A percentile compares a stretch with the other conserved stretches of the same genome.
These are phyloP conservation scores for Escallonia rubra DNA, from an alignment of 129 eudicot genomes.

Conservation along the genomic window DNA sequence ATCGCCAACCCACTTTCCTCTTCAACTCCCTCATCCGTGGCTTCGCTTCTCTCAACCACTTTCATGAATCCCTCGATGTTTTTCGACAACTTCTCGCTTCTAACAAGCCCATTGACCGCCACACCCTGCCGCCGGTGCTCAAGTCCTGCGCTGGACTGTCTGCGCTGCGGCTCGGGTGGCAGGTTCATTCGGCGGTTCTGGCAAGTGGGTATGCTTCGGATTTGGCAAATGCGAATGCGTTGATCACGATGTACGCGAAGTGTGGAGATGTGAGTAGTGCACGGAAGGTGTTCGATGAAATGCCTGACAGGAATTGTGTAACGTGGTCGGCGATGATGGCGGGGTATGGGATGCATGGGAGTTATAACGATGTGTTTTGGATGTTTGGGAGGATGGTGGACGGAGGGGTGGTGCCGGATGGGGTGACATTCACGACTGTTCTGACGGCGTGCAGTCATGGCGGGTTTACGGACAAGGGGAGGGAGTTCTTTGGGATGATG, in stretches of 20 bases:
- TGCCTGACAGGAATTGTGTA: conserved; percentile 45
- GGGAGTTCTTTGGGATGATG: conserved; percentile 48
- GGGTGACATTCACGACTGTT: conserved; percentile 15
- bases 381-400: conserved; percentile 22
- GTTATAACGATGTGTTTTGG: conserved; percentile 17
- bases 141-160: conserved; percentile 41
- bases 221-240: conserved; percentile 19
- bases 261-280: conserved; percentile 27
- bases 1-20: conserved; percentile 46
- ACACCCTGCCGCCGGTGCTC: conserved; percentile 44
- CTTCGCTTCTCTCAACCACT: conserved; percentile 18
- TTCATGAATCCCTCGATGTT: conserved; percentile 22
- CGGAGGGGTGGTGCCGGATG: conserved; percentile 25
- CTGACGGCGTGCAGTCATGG: conserved; percentile 41
- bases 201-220: conserved; percentile 41
- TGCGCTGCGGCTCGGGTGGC: conserved; percentile 28
- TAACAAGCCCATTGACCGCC: conserved; percentile 28
- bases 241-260: conserved; percentile 22
- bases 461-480: conserved; percentile 45
- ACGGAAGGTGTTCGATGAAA: conserved; percentile 28
- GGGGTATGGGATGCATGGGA: conserved; percentile 27
- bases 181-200: conserved; percentile 24
- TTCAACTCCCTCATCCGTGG: conserved; percentile 50
- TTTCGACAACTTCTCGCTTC: conserved; percentile 38
- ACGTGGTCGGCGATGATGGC: conserved; percentile 51